These are phyloP conservation scores for Hemerocallis citrina DNA, from an alignment of 106 monocot genomes.

Conservation along the genomic window DNA sequence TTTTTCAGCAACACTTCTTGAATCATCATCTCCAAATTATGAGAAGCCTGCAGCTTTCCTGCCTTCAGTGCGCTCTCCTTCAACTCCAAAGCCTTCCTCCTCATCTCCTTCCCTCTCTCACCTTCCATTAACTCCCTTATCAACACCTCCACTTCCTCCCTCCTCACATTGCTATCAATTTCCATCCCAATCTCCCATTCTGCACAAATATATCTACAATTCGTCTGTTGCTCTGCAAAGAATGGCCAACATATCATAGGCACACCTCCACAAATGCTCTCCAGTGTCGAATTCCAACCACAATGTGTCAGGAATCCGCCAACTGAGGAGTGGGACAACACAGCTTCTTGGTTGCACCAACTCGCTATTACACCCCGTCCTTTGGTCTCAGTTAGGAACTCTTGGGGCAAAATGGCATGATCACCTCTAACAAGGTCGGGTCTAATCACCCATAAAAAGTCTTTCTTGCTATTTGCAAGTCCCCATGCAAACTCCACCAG, in stretches of 20 bases:
- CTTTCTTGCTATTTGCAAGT: constrained; percentile 13
- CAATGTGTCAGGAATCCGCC: constrained; percentile 65
- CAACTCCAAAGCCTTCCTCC: constrained; percentile 18
- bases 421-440: constrained; percentile 35
- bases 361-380: constrained; percentile 20
- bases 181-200: constrained; percentile 25
- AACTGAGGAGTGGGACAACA: constrained; percentile 26
- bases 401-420: not conserved
- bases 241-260: constrained; percentile 26
- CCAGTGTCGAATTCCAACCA: constrained; percentile 55
- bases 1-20: constrained; percentile 11
- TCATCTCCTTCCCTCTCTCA: constrained; percentile 24
- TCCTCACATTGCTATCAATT: constrained; percentile 29
- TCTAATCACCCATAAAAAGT: constrained; percentile 30
- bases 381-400: constrained; percentile 12
- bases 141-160: constrained; percentile 27
- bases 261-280: constrained; percentile 14
- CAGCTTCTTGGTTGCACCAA: constrained; percentile 41
- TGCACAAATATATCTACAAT: constrained; percentile 10
- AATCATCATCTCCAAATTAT: constrained; percentile 25
- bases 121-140: constrained; percentile 45
- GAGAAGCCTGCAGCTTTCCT: constrained; percentile 7
- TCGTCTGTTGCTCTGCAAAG: constrained; percentile 30
- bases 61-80: constrained; percentile 20
- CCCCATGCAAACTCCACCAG: constrained; percentile 38